Base-by-base conservation (phyloP, 176 grass and related monocot genomes). In the Zoysia japonica region DNA sequence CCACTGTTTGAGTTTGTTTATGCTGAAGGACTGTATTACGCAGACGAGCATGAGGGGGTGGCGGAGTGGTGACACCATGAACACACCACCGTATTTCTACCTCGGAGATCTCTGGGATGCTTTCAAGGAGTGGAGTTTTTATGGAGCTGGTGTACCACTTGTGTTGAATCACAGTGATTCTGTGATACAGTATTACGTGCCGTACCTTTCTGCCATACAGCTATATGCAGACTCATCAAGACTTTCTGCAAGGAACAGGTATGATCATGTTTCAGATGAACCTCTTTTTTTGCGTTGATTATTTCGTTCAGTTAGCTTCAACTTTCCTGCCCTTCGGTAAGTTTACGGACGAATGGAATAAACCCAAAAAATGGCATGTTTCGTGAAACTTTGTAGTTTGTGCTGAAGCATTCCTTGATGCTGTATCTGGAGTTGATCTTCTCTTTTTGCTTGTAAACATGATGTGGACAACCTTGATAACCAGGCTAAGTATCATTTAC, bases 121-220 rank as follows among this genome's bases (percentile, higher is more conserved):
- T 70, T 97, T 93, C 72, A 93, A 83, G 10, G 94, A 97, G 79
- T 92, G 94, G 94, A 93, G 91, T 66, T 92, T 88, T 41, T 97
- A 97, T 74, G 94, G 94, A 11, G 89, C 84, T 66, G 94, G 94
- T 14, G 94, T 94, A 6, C 94, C 91, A 14, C 84, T 97, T 20
- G 19, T 93, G 77, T 85, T 97, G 67, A 91, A 88, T 78, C 89
- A 84, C 20, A 92, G 40, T 43, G 91, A 97, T 66, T 85, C 78
- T 65, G 91, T 97, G 28, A 86, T 91, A 73, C 94, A 97, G 61
- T 93, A 97, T 78, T 97, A 93, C 66, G 94, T 97, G 51, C 94
- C 94, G 3, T 97, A 87, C 68, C 91, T 97, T 47, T 97, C 94
- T 79, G 91, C 85, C 11, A 93, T 97, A 75, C 94, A 97, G 72